Conservation (phyloP, 108 stramenopile genomes). For the Nitzschia sp. region DNA sequence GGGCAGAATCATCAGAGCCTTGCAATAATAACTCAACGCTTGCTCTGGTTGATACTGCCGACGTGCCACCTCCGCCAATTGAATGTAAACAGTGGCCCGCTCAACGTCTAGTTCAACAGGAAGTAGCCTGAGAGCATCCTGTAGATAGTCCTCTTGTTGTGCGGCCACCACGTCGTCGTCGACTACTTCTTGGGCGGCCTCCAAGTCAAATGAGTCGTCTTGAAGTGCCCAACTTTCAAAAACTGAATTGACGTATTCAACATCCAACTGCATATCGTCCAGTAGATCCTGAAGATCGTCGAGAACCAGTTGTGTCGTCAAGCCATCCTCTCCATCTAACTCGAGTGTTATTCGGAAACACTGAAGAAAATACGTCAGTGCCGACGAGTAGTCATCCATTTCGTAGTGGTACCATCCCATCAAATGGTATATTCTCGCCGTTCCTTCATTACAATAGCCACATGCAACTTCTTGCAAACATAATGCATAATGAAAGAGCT, state of each 20-base stretch:
- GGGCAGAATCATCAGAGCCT: slow-evolving; percentile 8
- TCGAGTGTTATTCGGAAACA: slow-evolving; percentile 3
- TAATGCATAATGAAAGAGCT: slow-evolving; percentile 2
- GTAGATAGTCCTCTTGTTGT: not conserved
- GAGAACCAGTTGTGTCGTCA: not conserved
- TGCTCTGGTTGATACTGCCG: not conserved
- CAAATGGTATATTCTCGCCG: slow-evolving; percentile 3
- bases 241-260: not conserved
- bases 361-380: slow-evolving; percentile 15
- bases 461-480: not conserved
- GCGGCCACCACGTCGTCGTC: not conserved
- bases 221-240: slow-evolving; percentile 10
- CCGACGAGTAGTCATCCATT: not conserved
- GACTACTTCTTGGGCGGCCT: not conserved
- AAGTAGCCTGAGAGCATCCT: not conserved
- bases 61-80: not conserved
- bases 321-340: not conserved
- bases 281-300: slow-evolving; percentile 13
- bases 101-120: not conserved
- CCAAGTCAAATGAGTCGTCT: not conserved
- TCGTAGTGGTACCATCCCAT: slow-evolving; percentile 16
- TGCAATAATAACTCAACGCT: slow-evolving; percentile 11
- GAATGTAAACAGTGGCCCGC: not conserved
- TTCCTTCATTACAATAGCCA: slow-evolving; percentile 10
- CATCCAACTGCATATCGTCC: not conserved